These are phyloP conservation scores for Amaranthus palmeri DNA, from an alignment of 148 eudicot genomes.

Conservation along the genomic window DNA sequence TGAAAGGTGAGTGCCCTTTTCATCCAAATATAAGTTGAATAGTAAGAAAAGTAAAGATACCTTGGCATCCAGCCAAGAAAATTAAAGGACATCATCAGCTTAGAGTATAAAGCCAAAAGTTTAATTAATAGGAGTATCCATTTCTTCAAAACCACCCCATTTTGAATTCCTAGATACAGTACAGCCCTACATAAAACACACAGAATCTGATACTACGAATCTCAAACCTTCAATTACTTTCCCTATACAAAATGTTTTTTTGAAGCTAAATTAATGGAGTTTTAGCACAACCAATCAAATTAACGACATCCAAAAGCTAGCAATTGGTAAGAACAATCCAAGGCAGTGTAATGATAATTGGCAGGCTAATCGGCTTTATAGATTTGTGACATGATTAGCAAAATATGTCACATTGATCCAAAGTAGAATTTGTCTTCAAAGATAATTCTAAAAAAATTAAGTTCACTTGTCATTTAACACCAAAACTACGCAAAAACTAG, in stretches of 20 bases:
- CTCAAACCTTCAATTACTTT: conserved; percentile 7
- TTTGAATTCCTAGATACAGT: neutral
- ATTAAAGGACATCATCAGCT: neutral
- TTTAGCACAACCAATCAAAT: neutral
- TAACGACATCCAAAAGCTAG: neutral
- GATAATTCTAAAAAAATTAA: too few relatives aligned
- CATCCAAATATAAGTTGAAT: too few relatives aligned
- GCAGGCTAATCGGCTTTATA: too few relatives aligned
- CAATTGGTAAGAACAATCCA: neutral
- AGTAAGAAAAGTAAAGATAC: neutral
- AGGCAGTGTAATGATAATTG: too few relatives aligned
- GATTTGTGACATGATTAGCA: too few relatives aligned
- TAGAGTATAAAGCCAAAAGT: neutral
- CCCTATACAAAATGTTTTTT: neutral
- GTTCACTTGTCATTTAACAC: neutral
- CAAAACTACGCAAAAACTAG: neutral
- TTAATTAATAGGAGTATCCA: neutral
- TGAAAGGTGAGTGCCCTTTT: too few relatives aligned
- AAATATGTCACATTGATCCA: neutral
- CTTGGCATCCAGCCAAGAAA: neutral
- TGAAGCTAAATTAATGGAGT: neutral
- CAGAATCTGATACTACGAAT: conserved; percentile 20
- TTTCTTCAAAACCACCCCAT: neutral
- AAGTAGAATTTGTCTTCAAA: neutral
- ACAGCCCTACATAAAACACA: neutral